Base-by-base conservation (phyloP, 495 filamentous ascomycete species). In the Tuber microsphaerosporum region DNA sequence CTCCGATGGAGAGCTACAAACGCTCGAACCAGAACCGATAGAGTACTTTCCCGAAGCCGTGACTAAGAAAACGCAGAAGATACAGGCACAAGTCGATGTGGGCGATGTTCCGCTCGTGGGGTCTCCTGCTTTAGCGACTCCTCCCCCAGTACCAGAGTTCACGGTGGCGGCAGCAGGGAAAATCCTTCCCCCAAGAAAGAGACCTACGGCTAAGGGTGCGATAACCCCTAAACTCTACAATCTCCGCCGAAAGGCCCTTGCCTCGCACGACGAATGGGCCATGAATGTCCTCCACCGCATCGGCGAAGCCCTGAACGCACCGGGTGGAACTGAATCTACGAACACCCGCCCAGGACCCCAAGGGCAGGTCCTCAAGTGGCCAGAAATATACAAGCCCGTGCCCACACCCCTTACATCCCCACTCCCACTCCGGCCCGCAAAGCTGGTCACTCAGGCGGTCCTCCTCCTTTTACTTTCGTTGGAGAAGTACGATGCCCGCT, bases 401-500 rank as follows among this genome's bases (percentile, higher is more conserved):
- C 76, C 72, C 16, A 75, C 76, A 37, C 34, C 75, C 7, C 76
- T 79, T 14, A 46, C 56, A 7, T n/a, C 72, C 0, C 70, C 69
- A 2, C 73, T 78, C 1, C 73, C 77, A 10, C 51, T 70, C 2
- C 72, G n/a, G 16, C 77, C 76, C 19, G 69, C 72, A 0, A 69
- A 72, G 26, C 74, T 78, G 72, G 69, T 79, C 3, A 44, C 77
- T 43, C 70, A 78, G 44, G 44, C 90, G 1, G 84, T 94, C 61
- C 84, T 97, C 6, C 86, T 97, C 12, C 83, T 97, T 34, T 79
- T 94, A 39, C 86, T 97, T 34, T 93, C 92, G 10, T 83, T 97
- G n/a, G 90, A 95, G 81, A 88, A 92, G 73, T 97, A 97, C 82
- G 87, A 86, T 74, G 88, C 91, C 16, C 89, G 91, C 72, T 93